Base-by-base conservation (phyloP, 306 rosid genomes). In the Mimosa pudica region DNA sequence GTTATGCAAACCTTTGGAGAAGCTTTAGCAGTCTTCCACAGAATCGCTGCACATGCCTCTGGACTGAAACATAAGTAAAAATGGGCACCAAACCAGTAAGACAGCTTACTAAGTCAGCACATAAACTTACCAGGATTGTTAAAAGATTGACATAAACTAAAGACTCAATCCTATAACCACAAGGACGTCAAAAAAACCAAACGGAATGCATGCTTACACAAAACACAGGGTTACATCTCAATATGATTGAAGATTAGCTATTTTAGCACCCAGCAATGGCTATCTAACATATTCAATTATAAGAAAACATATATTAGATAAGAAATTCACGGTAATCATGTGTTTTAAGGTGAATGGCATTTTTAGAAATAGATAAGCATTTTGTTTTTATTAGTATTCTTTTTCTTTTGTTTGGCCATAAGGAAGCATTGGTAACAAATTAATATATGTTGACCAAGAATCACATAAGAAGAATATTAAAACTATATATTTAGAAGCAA, bases 21-120 rank as follows among this genome's bases (percentile, higher is more conserved):
- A 72, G 94, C 98, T 90, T 91, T 95, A 45, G 98, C 77, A 82
- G 14, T 88, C 92, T 93, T 95, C 94, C 94, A 95, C 89, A 95
- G 88, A 92, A 95, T 95, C 55, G 98, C 98, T 55, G 98, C 98
- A 83, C 98, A 90, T 67, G 98, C 98, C 83, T 95, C 99, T 6
- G 99, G 99, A 83, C 99, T 95, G 71, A 48, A 88, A 77, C 82
- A 74, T 33, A 78, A 70, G 5, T 24, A 87, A 75, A 77, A 82
- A 85, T 67, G 78, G 80, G 80, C 85, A 73, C 65, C 86, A 85
- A 74, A 68, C 51, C 76, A 77, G 65, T 55, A 82, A 74, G 81
- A 77, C 14, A 83, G 68, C 61, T 76, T 33, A 82, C 80, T 24
- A 74, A 77, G 51, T 67, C 52, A 9, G 73, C 20, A 68, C 62